A percentile compares a stretch with the other conserved stretches of the same genome.
phyloP scores from a whole-genome alignment of 257 asterid species.

The Echium plantagineum region DNA sequence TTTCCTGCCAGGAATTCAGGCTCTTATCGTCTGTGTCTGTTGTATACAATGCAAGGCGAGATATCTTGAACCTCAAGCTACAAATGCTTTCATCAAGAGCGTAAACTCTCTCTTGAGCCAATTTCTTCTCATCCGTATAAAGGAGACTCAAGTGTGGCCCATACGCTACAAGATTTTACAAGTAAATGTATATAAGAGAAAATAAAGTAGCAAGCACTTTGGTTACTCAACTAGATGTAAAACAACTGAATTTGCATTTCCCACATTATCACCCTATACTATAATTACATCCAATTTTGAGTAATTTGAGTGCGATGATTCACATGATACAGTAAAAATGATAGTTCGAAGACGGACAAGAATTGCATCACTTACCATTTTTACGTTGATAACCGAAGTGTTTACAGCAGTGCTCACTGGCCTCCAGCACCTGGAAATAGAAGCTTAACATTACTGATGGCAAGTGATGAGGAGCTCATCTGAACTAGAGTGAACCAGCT shows the following conservation, averaged over 20 bases:
- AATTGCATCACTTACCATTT: constrained; percentile 32
- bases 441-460: too few relatives aligned
- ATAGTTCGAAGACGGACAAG: neutral
- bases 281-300: too few relatives aligned
- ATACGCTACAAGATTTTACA: constrained; percentile 42
- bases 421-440: too few relatives aligned
- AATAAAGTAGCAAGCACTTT: neutral
- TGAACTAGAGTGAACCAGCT: too few relatives aligned
- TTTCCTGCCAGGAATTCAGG: constrained; percentile 82
- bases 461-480: too few relatives aligned
- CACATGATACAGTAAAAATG: neutral
- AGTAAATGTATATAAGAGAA: constrained; percentile 7
- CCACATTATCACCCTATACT: too few relatives aligned
- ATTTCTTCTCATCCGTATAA: constrained; percentile 66
- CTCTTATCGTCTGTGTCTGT: constrained; percentile 71
- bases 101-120: constrained; percentile 57
- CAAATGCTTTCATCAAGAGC: constrained; percentile 45
- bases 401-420: too few relatives aligned
- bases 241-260: neutral
- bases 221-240: too few relatives aligned
- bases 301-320: neutral
- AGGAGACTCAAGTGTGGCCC: constrained; percentile 95
- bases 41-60: constrained; percentile 62
- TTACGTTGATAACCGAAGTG: constrained; percentile 52
- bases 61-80: constrained; percentile 41